Conservation (phyloP, 257 asterid genomes). For the Fraxinus pennsylvanica region DNA sequence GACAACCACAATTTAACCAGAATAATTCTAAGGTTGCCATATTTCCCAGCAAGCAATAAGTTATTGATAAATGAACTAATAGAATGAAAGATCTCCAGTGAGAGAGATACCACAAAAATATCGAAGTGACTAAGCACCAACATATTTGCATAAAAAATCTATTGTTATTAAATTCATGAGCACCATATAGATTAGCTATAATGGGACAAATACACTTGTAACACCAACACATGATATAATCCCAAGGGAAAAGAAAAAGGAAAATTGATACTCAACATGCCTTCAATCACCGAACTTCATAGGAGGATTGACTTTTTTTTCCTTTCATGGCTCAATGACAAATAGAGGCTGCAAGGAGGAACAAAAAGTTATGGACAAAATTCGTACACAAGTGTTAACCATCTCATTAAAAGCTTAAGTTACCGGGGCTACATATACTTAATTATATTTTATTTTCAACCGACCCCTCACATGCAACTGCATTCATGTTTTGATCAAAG, state of each 20-base stretch:
- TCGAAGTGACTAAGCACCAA: background rate
- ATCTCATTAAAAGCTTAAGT: background rate
- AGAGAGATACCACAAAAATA: background rate
- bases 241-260: slow-evolving; percentile 22
- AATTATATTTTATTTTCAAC: background rate
- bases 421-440: background rate
- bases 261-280: slow-evolving; percentile 15
- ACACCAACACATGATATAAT: slow-evolving; percentile 14
- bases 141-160: background rate
- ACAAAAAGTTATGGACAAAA: slow-evolving; percentile 9
- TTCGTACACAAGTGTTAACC: background rate
- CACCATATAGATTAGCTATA: slow-evolving; percentile 1
- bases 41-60: background rate
- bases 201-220: slow-evolving; percentile 1
- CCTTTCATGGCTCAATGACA: slow-evolving; percentile 51
- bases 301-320: slow-evolving; percentile 21
- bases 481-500: background rate
- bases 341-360: slow-evolving; percentile 52
- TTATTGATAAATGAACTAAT: no score
- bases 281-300: slow-evolving; percentile 15
- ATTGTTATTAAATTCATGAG: slow-evolving; percentile 23
- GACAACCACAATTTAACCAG: no score
- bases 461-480: background rate
- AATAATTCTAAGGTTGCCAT: no score
- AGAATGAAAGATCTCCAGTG: background rate